Conservation (phyloP, 495 filamentous ascomycete genomes). For the Lindgomyces ingoldianus region DNA sequence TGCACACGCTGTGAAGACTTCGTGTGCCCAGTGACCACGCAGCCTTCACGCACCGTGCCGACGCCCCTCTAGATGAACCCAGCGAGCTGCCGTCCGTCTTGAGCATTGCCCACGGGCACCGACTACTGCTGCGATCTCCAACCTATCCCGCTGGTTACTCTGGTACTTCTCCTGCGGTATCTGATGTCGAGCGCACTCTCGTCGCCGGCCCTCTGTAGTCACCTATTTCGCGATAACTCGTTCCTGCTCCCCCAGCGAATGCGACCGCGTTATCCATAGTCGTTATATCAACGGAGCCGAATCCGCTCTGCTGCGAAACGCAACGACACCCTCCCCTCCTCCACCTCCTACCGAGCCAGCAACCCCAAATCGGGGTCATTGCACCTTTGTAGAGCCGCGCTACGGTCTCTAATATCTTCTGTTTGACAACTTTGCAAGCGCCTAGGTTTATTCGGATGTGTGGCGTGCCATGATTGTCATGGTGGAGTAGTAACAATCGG, state of each 20-base stretch:
- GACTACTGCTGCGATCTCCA: background rate
- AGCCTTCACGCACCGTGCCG: background rate
- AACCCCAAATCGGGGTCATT: background rate
- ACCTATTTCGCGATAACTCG: background rate
- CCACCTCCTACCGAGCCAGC: background rate
- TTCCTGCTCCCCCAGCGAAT: background rate
- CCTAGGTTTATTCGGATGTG: conserved; percentile 1
- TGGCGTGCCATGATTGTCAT: conserved; percentile 31
- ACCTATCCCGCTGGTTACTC: background rate
- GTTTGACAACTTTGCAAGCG: background rate
- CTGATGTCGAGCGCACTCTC: conserved; percentile 14
- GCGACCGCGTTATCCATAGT: conserved; percentile 5
- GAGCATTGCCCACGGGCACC: background rate
- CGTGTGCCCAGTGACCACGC: background rate
- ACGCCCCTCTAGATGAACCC: background rate
- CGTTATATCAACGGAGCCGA: background rate
- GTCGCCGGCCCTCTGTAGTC: background rate
- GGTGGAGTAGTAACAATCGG: conserved; percentile 32
- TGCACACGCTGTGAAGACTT: background rate
- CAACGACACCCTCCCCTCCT: background rate
- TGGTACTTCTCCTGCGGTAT: background rate
- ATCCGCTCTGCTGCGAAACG: background rate
- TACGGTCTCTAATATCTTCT: background rate
- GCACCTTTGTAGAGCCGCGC: background rate
- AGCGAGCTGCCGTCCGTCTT: background rate